These are phyloP conservation scores for Yarrowia divulgata DNA, from an alignment of 805 yeast genomes.

Conservation along the genomic window DNA sequence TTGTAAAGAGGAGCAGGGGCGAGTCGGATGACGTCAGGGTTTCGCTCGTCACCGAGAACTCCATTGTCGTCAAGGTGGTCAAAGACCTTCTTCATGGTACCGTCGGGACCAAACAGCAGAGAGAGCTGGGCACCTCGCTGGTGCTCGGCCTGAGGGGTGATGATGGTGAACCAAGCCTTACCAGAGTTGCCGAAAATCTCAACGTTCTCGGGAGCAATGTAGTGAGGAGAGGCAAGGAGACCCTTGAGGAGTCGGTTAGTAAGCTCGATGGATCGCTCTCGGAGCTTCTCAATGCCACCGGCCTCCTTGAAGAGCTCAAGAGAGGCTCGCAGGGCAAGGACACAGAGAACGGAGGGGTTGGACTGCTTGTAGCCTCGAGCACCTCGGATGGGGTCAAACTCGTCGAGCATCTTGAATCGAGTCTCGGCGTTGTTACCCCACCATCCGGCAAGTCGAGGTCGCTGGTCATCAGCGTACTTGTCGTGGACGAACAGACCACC, in stretches of 20 bases:
- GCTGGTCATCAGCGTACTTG: conserved; percentile 48
- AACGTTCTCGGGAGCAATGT: conserved; percentile 48
- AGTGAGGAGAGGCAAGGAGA: conserved; percentile 58
- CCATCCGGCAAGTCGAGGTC: conserved; percentile 92
- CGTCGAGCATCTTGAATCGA: conserved; percentile 80
- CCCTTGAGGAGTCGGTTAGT: conserved; percentile 63
- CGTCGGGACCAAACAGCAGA: conserved; percentile 64
- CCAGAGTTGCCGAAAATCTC: conserved; percentile 40
- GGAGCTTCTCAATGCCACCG: conserved; percentile 69
- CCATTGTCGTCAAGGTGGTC: conserved; percentile 60
- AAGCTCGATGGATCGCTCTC: conserved; percentile 63
- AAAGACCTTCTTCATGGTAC: conserved; percentile 67
- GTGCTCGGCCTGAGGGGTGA: conserved; percentile 69
- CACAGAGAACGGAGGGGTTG: conserved; percentile 87
- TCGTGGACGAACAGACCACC: conserved; percentile 85
- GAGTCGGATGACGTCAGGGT: conserved; percentile 88
- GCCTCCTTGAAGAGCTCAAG: conserved; percentile 63
- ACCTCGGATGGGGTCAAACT: conserved; percentile 79
- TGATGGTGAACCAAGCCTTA: conserved; percentile 62
- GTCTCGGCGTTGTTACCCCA: conserved; percentile 84
- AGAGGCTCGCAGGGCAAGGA: conserved; percentile 73
- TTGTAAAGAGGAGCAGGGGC: conserved; percentile 89
- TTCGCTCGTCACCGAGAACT: conserved; percentile 84
- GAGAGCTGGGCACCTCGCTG: conserved; percentile 87
- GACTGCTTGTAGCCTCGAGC: conserved; percentile 91